Percentiles rank a stretch among this genome's conserved stretches.
Evolutionary conservation across 2,329 filamentous ascomycete genomes (phyloP).

Genomic region (Emericellopsis cladophorae): DNA sequence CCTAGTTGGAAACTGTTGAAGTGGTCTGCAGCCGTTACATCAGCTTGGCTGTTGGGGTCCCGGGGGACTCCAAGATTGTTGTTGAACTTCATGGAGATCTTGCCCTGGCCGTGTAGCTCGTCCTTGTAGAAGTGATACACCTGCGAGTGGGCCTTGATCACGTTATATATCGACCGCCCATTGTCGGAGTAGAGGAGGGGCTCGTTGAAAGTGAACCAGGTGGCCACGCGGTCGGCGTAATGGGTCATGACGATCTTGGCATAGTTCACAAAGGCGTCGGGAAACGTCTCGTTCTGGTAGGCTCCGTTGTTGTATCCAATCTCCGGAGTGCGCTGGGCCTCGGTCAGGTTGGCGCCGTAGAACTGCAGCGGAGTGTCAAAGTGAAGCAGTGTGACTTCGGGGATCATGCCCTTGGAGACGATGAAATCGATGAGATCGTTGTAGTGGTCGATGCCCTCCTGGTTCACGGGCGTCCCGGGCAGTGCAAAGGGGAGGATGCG

Average conservation of each 20-base stretch:
- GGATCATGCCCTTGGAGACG: constrained; percentile 34
- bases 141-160: constrained; percentile 33
- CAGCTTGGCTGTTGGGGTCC: constrained; percentile 21
- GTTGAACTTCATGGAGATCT: constrained; percentile 35
- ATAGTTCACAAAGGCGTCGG: constrained; percentile 38
- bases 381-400: constrained; percentile 33
- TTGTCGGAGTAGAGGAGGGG: constrained; percentile 27
- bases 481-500: constrained; percentile 38
- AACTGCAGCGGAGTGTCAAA: constrained; percentile 34
- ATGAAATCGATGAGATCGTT: constrained; percentile 38
- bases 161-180: constrained; percentile 23
- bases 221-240: constrained; percentile 35
- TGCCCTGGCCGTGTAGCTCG: constrained; percentile 34
- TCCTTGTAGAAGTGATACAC: constrained; percentile 42
- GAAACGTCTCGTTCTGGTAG: constrained; percentile 31
- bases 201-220: constrained; percentile 43
- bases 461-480: constrained; percentile 35
- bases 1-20: constrained; percentile 34
- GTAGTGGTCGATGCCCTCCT: constrained; percentile 37
- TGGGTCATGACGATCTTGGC: constrained; percentile 37
- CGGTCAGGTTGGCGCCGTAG: constrained; percentile 17
- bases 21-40: constrained; percentile 30
- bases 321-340: constrained; percentile 8
- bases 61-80: constrained; percentile 36
- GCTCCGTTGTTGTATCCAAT: constrained; percentile 27